Base-by-base conservation (phyloP, 192 early-diverging fungal genomes). In the Coemansia sp. region DNA sequence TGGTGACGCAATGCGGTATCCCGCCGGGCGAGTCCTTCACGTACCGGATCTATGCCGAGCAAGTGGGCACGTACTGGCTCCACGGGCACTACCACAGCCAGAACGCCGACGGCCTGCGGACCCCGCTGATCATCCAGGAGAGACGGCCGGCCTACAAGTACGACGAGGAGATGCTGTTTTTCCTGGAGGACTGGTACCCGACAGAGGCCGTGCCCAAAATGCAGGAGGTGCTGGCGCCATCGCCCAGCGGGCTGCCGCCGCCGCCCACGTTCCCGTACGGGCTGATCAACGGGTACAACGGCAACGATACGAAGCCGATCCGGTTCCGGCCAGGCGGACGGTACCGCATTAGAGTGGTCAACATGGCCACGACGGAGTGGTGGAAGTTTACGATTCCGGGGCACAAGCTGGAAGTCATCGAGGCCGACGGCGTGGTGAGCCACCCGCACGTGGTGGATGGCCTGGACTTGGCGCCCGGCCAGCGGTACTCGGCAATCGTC, bases 101-200 rank as follows among this genome's bases (percentile, higher is more conserved):
- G 62, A 88, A 91, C 58, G 80, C 87, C n/a, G 90, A 91, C 56
- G 90, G 90, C 37, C 69, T 90, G 46, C 83, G 85, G 40, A 71
- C 79, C 0, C 81, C 90, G 12, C 40, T 93, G 6, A 79, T 90
- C 20, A 66, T 93, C 47, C 68, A 81, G 43, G 54, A 51, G 20
- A 18, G 44, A 23, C 70, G 66, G 32, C 72, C 68, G 43, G 67
- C 58, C 17, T 65, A 78, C 53, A 15, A 56, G 34, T 85, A 87
- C 40, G 82, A 74, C 17, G 88, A 91, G 16, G 60, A 79, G 32
- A 55, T 75, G 11, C 42, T 90, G 28, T 61, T 75, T 32, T 74
- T 75, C 34, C 66, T 91, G 17, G 67, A 85, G 53, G 89, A 87
- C 54, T 89, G 83, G 85, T 88, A 87, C 58, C 75, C 46, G 1